Conservation (phyloP, 2,329 filamentous ascomycete species). For the Raffaelea arxii region DNA sequence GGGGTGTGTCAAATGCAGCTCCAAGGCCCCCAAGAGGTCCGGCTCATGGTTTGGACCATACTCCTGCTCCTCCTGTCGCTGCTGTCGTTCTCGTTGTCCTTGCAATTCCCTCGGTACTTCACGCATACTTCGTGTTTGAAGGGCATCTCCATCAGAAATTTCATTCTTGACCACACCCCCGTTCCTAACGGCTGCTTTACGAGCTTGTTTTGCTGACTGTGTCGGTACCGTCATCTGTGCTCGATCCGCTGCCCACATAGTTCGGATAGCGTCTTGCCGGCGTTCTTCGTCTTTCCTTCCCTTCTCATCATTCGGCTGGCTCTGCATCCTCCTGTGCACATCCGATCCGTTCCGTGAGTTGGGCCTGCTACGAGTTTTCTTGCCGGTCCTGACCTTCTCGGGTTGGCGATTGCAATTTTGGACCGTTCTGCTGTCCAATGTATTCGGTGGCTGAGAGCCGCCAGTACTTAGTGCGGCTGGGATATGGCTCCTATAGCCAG, state of each 20-base stretch:
- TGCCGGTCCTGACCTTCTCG: no score
- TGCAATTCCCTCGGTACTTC: neutral
- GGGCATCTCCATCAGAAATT: neutral
- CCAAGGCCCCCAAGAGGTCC: slow-evolving; percentile 16
- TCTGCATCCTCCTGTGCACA: neutral
- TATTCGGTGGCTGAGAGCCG: no score
- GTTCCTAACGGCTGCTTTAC: neutral
- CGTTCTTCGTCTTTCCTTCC: slow-evolving; percentile 18
- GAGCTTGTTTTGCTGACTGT: neutral
- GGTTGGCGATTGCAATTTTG: no score
- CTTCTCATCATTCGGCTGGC: slow-evolving; percentile 6
- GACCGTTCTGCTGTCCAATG: no score
- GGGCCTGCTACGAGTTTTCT: no score
- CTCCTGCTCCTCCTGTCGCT: no score
- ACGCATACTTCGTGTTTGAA: neutral
- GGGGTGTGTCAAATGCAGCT: slow-evolving; percentile 15
- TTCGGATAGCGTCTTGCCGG: slow-evolving; percentile 20
- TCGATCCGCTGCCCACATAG: slow-evolving; percentile 23
- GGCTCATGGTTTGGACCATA: slow-evolving; percentile 10
- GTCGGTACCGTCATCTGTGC: slow-evolving; percentile 8
- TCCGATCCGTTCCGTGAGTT: no score
- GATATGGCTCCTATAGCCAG: no score
- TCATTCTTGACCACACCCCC: neutral
- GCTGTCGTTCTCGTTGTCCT: no score
- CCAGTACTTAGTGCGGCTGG: no score